Evolutionary conservation across 1,284 basidiomycete genomes (phyloP), one percentile per base, ranked within the genome.

Genomic region (Trametes versicolor): DNA sequence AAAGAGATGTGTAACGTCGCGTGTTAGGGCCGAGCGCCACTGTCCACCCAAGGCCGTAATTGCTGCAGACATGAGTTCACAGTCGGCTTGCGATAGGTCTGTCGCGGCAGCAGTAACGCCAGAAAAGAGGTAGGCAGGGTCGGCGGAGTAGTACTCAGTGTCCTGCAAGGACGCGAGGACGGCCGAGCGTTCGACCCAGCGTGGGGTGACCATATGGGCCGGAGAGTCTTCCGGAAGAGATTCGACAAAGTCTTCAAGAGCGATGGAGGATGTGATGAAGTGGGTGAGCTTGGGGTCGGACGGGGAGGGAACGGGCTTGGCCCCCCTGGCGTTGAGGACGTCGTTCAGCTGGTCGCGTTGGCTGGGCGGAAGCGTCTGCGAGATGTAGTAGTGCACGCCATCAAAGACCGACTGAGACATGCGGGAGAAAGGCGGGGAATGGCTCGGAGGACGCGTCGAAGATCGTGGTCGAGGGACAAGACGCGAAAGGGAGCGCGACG

Each of bases 1-100:
- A 70, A 97, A 91, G 53, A 96, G 83, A 75, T 97, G 95, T 1
- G 95, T 96, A 43, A 95, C 90, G 68, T 97, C 95, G 63, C 86
- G 85, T 0, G 93, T 94, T 57, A 95, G 84, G 5, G 87, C 88
- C 0, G 81, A 79, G 17, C 91, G 85, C 86, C 88, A 95, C 75
- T 93, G 90, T 3, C 96, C 95, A 0, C 96, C 95, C n/a, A 94
- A 85, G 0, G 89, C 85, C 1, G 83, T 81, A 49, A 96, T 88
- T 0, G 88, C 91, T 0, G 88, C 90, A 0, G 85, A 85, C 47
- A 96, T 85, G 7, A 92, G 85, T 72, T 95, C 93, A 45, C 86
- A 78, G 75, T 96, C 94, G 7, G 86, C 73, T 2, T 79, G 61
- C 6, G 87, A 84, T 9, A 93, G 90, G 68, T 89, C 89, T 8